Percentiles rank a stretch among this genome's conserved stretches.
These are phyloP conservation scores for Colletotrichum melonis DNA, from an alignment of 2,329 filamentous ascomycete genomes.

Conservation along the genomic window DNA sequence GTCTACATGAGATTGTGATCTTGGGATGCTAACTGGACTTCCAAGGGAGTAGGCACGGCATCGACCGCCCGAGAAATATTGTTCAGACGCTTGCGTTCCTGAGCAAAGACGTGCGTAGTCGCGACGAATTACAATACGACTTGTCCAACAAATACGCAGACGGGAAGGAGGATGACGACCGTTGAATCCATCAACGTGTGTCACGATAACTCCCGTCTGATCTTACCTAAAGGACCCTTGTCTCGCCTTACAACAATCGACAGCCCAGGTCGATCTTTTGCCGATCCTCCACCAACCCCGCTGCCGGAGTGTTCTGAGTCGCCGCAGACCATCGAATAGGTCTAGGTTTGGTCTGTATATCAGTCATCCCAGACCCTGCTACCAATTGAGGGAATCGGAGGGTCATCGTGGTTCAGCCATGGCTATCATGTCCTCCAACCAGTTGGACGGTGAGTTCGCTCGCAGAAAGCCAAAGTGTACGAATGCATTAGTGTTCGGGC, in stretches of 20 bases:
- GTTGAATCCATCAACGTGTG: not conserved
- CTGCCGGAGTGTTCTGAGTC: not conserved
- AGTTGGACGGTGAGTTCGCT: not conserved
- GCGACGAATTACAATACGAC: not conserved
- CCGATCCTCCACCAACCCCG: constrained; percentile 22
- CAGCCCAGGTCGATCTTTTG: constrained; percentile 2
- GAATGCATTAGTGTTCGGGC: constrained; percentile 5
- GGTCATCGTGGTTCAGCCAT: not conserved
- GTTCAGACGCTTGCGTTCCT: not conserved
- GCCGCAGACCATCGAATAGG: not conserved
- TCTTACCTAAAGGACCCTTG: constrained; percentile 1
- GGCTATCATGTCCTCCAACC: not conserved
- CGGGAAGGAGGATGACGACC: not conserved
- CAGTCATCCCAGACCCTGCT: not conserved
- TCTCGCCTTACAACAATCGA: not conserved
- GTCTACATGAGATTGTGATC: not conserved
- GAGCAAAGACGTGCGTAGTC: not conserved
- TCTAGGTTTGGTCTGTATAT: not conserved
- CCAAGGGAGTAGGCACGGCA: not conserved
- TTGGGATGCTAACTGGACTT: not conserved
- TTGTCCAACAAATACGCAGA: not conserved
- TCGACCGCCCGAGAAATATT: not conserved
- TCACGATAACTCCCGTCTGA: constrained; percentile 18
- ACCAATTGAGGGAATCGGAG: not conserved
- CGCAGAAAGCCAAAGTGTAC: not conserved